Evolutionary conservation across 2,329 filamentous ascomycete species (phyloP).

Genomic region (Fusarium musae): DNA sequence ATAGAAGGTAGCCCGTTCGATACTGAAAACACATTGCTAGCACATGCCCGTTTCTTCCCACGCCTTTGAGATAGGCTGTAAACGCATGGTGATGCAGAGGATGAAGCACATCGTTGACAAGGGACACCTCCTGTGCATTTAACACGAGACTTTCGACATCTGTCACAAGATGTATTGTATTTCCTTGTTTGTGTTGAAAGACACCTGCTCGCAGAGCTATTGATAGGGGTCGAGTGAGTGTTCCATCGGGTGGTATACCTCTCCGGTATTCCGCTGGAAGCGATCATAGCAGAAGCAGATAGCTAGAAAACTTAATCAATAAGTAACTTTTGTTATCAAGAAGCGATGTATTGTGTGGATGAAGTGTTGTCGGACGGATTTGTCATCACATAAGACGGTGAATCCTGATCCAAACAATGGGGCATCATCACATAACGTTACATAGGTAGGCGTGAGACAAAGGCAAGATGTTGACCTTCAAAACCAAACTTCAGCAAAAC

Average conservation of each 20-base stretch:
- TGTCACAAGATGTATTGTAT: slow-evolving; percentile 17
- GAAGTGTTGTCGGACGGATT: background rate
- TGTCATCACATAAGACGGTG: background rate
- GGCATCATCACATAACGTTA: background rate
- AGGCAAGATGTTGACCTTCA: background rate
- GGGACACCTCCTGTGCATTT: slow-evolving; percentile 8
- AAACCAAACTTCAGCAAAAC: background rate
- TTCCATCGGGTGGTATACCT: slow-evolving; percentile 8
- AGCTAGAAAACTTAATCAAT: accelerated
- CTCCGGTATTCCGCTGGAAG: background rate
- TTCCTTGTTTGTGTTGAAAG: background rate
- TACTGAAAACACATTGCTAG: background rate
- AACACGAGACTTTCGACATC: slow-evolving; percentile 11
- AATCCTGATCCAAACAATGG: background rate
- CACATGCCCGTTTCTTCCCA: slow-evolving; percentile 3
- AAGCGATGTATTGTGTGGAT: background rate
- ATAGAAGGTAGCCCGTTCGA: accelerated
- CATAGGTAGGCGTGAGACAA: background rate
- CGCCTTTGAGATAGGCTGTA: slow-evolving; percentile 10
- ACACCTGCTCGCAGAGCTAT: background rate
- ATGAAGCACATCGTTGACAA: background rate
- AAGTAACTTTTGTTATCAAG: background rate
- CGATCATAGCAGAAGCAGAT: background rate
- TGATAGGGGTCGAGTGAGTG: background rate
- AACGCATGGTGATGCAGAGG: background rate